phyloP scores from a whole-genome alignment of 768 basidiomycete species.

The Boletus rubropictus region DNA sequence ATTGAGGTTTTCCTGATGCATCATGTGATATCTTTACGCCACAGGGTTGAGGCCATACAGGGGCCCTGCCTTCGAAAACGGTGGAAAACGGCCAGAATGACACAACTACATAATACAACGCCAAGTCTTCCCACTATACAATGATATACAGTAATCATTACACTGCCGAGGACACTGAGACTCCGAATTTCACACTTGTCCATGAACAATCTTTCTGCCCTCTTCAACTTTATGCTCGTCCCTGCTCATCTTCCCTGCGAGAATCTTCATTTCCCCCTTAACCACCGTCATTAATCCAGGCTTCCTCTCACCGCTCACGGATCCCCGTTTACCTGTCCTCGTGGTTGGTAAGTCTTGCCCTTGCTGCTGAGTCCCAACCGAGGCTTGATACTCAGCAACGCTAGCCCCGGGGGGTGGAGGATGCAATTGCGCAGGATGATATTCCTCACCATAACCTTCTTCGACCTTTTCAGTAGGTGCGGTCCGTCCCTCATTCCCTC shows the following conservation, averaged over 20 bases:
- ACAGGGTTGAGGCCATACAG: no score
- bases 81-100: no score
- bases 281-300: constrained; percentile 26
- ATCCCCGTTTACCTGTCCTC: neutral
- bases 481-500: neutral
- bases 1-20: no score
- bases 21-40: no score
- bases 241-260: constrained; percentile 28
- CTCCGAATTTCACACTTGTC: constrained; percentile 13
- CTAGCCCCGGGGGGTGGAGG: constrained; percentile 21
- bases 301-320: constrained; percentile 16
- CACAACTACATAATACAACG: constrained; percentile 3
- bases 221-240: constrained; percentile 27
- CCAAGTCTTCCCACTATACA: constrained; percentile 9
- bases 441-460: constrained; percentile 14
- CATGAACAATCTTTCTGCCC: constrained; percentile 26
- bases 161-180: neutral
- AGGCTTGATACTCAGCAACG: constrained; percentile 9
- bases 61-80: no score
- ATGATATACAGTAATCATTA: constrained; percentile 1
- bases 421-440: constrained; percentile 28
- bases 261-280: constrained; percentile 32
- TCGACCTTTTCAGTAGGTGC: neutral
- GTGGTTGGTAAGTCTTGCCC: neutral
- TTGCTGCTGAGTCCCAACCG: neutral